A percentile compares a stretch with the other conserved stretches of the same genome.
phyloP scores from a whole-genome alignment of 306 rosid genomes.

The Datisca glomerata region DNA sequence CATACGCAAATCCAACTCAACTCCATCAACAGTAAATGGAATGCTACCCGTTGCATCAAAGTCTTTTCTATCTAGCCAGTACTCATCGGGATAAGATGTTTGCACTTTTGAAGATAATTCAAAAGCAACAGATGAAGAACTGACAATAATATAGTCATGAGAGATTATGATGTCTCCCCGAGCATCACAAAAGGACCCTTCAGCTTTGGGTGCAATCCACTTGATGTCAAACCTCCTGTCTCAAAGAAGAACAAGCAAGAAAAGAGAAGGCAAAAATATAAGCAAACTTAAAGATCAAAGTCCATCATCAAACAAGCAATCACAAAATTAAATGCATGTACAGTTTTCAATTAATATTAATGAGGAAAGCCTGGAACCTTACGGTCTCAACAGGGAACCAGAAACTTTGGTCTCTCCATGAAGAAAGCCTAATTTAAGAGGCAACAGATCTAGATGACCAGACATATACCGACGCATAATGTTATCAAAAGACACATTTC shows the following conservation, averaged over 20 bases:
- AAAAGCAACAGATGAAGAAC: conserved; percentile 79
- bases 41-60: conserved; percentile 22
- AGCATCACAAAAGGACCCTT: conserved; percentile 78
- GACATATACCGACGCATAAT: conserved; percentile 64
- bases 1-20: conserved; percentile 85
- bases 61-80: conserved; percentile 26
- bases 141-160: conserved; percentile 44
- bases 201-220: conserved; percentile 82
- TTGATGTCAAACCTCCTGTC: conserved; percentile 73
- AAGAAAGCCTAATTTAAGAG: conserved; percentile 57
- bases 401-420: conserved; percentile 77
- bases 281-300: conserved; percentile 15
- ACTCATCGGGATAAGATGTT: conserved; percentile 45
- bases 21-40: conserved; percentile 54
- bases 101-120: conserved; percentile 56
- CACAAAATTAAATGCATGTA: conserved; percentile 5
- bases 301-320: background rate
- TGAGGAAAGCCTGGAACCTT: conserved; percentile 22
- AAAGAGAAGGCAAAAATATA: conserved; percentile 4
- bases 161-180: conserved; percentile 86
- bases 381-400: conserved; percentile 82
- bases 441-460: conserved; percentile 44
- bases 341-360: conserved; percentile 7
- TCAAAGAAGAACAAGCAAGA: conserved; percentile 4
- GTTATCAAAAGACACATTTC: conserved; percentile 67